phyloP scores from a whole-genome alignment of 345 rosid genomes.

The Euphorbia pulcherrima region DNA sequence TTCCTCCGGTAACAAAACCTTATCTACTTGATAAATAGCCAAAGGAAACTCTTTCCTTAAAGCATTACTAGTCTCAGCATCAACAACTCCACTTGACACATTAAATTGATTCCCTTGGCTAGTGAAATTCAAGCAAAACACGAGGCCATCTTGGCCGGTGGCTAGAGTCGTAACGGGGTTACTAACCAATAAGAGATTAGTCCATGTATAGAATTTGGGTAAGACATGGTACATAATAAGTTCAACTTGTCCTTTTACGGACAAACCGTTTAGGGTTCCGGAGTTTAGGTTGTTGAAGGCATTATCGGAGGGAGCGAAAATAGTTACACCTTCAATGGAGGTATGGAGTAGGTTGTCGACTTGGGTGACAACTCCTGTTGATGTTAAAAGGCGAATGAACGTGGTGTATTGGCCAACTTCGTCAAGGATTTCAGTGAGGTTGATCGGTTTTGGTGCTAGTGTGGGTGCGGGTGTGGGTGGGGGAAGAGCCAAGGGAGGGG shows the following conservation, averaged over 20 bases:
- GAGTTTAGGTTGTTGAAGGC: slow-evolving; percentile 68
- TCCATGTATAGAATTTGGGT: slow-evolving; percentile 51
- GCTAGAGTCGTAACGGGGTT: slow-evolving; percentile 77
- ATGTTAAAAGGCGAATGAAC: slow-evolving; percentile 46
- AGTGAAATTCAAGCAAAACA: slow-evolving; percentile 59
- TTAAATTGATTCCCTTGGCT: slow-evolving; percentile 71
- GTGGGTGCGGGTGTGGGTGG: too few relatives aligned
- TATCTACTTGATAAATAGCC: slow-evolving; percentile 73
- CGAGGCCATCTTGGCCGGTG: slow-evolving; percentile 38
- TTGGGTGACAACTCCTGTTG: slow-evolving; percentile 54
- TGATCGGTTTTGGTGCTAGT: too few relatives aligned
- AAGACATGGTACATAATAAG: slow-evolving; percentile 58
- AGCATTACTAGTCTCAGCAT: slow-evolving; percentile 59
- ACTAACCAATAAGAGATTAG: slow-evolving; percentile 52
- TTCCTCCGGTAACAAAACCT: slow-evolving; percentile 65
- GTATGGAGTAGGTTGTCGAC: slow-evolving; percentile 58
- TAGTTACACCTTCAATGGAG: slow-evolving; percentile 71
- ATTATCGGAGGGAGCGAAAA: slow-evolving; percentile 80
- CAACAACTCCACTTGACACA: slow-evolving; percentile 58
- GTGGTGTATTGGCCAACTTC: slow-evolving; percentile 59
- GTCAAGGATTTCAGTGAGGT: slow-evolving; percentile 68
- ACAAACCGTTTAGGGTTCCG: slow-evolving; percentile 50
- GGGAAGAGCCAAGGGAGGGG: too few relatives aligned
- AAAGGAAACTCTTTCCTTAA: slow-evolving; percentile 47
- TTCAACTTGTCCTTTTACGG: slow-evolving; percentile 43